Conservation (phyloP, 768 basidiomycete genomes). For the Xerocomellus dryophilus region DNA sequence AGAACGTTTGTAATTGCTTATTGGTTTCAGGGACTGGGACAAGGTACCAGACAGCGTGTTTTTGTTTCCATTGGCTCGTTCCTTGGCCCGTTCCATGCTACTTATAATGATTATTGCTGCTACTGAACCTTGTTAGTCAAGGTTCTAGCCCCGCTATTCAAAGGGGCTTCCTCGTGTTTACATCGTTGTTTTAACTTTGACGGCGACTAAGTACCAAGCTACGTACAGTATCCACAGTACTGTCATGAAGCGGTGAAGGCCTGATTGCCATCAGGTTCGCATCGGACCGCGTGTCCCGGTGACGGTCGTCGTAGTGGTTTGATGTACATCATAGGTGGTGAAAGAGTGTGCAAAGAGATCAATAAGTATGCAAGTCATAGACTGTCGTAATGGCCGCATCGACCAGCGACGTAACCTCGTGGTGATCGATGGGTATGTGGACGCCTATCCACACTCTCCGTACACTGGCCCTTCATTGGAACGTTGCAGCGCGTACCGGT, state of each 20-base stretch:
- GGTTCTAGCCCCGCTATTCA: conserved; percentile 20
- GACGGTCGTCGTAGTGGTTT: conserved; percentile 10
- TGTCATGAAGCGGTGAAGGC: conserved; percentile 6
- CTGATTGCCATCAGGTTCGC: conserved; percentile 14
- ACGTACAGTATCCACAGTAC: conserved; percentile 17
- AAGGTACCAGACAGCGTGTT: conserved; percentile 16
- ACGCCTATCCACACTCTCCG: conserved; percentile 1
- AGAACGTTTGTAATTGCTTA: not conserved
- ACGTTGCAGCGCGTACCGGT: conserved; percentile 31
- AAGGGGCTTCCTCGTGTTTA: conserved; percentile 29
- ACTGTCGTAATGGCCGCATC: conserved; percentile 17
- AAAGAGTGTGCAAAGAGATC: conserved; percentile 6
- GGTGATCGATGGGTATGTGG: conserved; percentile 2
- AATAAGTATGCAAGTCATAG: conserved; percentile 24
- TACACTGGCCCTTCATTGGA: conserved; percentile 26
- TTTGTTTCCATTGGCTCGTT: conserved; percentile 13
- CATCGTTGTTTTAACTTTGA: conserved; percentile 22
- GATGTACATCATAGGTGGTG: conserved; percentile 7
- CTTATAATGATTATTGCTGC: conserved; percentile 14
- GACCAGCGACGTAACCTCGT: conserved; percentile 21
- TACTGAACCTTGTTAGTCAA: conserved; percentile 22
- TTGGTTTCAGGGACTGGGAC: conserved; percentile 7
- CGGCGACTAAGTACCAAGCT: conserved; percentile 20
- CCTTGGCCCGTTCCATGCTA: conserved; percentile 6
- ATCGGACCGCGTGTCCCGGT: not conserved